Base-by-base conservation (phyloP, 2,329 filamentous ascomycete genomes). In the Paecilomyces formosus region DNA sequence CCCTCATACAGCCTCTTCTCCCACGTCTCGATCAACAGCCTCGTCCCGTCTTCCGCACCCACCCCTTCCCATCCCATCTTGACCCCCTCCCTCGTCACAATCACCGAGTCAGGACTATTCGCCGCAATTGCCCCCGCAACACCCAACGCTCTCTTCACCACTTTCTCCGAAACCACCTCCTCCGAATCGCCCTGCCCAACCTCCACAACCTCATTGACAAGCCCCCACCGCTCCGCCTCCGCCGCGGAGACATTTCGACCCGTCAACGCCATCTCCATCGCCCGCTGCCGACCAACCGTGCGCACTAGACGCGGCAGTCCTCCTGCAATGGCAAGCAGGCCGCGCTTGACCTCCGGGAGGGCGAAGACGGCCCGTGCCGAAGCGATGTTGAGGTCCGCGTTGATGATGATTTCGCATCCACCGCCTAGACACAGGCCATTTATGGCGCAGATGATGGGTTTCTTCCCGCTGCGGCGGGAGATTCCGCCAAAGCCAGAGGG, bases 401-500 rank as follows among this genome's bases (percentile, higher is more conserved):
- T 87, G 57, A 85, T 74, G 21, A 83, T 80, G n/a, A 92, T 90
- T 77, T 93, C 89, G 74, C 89, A 86, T 2, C 88, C 89, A 55
- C 90, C 89, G 45, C 90, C 90, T 35, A 89, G 80, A 52, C 87
- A 89, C 30, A 88, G 77, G 1, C 89, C 89, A 68, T 92, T 90
- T n/a, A 92, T 87, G 0, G 89, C 90, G 1, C 86, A 88, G 26
- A 93, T 81, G 54, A 93, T 79, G 1, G 89, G 89, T 68, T 93
- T 93, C 74, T 83, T 85, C 0, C 85, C 85, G 12, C 70, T 70
- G 12, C 85, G 75, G 49, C 81, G 74, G 49, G 80, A 83, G 13
- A 88, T 67, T 0, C 82, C 85, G 39, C 75, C 79, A 65, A 85
- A 84, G 0, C 84, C 84, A 1, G 72, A 72, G 1, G 73, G 57